Conservation (phyloP, 1,139 yeast genomes). For the Suhomyces panamericanus region DNA sequence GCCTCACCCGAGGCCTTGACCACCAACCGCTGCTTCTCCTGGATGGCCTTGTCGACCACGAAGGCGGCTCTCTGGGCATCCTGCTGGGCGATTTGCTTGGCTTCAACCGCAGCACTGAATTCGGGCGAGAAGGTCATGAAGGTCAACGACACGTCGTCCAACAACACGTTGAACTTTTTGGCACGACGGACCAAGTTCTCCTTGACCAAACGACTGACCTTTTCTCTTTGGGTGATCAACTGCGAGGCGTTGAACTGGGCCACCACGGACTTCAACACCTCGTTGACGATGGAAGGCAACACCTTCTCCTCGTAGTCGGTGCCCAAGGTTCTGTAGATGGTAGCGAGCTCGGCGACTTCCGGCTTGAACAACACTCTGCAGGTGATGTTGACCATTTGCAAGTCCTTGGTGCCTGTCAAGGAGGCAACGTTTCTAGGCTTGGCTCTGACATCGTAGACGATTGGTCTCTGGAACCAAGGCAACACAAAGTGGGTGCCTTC, state of each 20-base stretch:
- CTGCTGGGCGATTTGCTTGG: constrained; percentile 98
- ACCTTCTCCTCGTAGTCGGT: constrained; percentile 94
- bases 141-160: constrained; percentile 95
- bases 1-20: constrained; percentile 99
- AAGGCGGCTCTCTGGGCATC: constrained; percentile 99
- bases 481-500: constrained; percentile 95
- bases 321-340: constrained; percentile 88
- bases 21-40: constrained; percentile 94
- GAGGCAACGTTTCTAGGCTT: constrained; percentile 98
- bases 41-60: constrained; percentile 93
- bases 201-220: constrained; percentile 86
- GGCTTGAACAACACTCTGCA: constrained; percentile 97
- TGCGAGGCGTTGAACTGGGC: constrained; percentile 99
- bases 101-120: constrained; percentile 96
- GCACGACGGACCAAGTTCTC: constrained; percentile 94
- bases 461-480: constrained; percentile 95
- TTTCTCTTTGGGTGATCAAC: constrained; percentile 96
- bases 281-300: constrained; percentile 94
- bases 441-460: constrained; percentile 92
- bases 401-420: constrained; percentile 95
- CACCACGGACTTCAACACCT: constrained; percentile 92
- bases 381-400: constrained; percentile 98
- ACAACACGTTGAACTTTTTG: constrained; percentile 75
- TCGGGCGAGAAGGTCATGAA: constrained; percentile 97
- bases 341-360: constrained; percentile 72